These are phyloP conservation scores for Yarrowia bubula DNA, from an alignment of 805 yeast species.

Conservation along the genomic window DNA sequence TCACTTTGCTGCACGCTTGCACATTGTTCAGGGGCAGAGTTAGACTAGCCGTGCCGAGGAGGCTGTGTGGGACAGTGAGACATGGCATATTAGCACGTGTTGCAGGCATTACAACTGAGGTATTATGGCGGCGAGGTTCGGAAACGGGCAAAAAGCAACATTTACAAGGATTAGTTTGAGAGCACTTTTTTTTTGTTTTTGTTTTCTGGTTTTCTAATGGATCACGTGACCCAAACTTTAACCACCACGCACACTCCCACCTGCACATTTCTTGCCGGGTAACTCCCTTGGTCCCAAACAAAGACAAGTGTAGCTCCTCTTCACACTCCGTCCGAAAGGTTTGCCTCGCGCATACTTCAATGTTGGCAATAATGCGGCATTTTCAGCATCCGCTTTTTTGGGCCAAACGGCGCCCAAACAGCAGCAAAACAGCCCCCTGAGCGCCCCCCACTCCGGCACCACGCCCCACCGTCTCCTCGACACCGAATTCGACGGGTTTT, in stretches of 20 bases:
- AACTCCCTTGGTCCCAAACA: slow-evolving; percentile 19
- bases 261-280: background rate
- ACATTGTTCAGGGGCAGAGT: slow-evolving; percentile 24
- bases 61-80: background rate
- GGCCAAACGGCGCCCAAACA: background rate
- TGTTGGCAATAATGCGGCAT: slow-evolving; percentile 26
- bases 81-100: background rate
- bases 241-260: background rate
- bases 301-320: slow-evolving; percentile 13
- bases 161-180: background rate
- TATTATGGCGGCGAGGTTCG: too few relatives aligned
- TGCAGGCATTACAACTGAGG: too few relatives aligned
- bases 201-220: too few relatives aligned
- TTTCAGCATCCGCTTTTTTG: background rate
- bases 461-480: background rate
- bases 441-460: background rate
- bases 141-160: background rate
- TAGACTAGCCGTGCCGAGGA: slow-evolving; percentile 13
- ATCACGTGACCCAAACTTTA: background rate
- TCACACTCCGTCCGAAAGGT: slow-evolving; percentile 21
- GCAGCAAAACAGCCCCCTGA: background rate
- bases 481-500: background rate
- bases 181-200: background rate
- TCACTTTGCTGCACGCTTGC: slow-evolving; percentile 8
- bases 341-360: slow-evolving; percentile 25